Conservation (phyloP, 306 rosid species). For the Vigna angularis region DNA sequence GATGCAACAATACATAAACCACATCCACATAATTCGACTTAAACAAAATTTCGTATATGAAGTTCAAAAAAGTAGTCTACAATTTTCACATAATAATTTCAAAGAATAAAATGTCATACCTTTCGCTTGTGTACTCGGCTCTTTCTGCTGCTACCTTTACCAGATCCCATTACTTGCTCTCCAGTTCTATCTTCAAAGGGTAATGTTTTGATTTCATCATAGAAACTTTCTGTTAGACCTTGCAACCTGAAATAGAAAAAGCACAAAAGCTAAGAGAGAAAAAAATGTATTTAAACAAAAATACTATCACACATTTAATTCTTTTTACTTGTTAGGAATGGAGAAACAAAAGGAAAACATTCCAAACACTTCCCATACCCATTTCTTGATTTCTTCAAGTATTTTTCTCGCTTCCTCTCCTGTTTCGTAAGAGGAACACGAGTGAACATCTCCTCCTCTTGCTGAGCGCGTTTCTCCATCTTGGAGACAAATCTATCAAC, state of each 20-base stretch:
- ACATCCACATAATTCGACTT: conserved; percentile 21
- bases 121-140: conserved; percentile 68
- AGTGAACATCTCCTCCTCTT: conserved; percentile 81
- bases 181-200: conserved; percentile 64
- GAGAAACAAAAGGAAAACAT: conserved; percentile 4
- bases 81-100: conserved; percentile 5
- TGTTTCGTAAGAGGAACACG: conserved; percentile 78
- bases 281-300: not conserved
- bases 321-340: conserved; percentile 26
- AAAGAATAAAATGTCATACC: conserved; percentile 52
- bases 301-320: not conserved
- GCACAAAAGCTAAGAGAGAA: conserved; percentile 28
- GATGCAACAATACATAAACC: conserved; percentile 22
- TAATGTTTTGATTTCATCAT: conserved; percentile 74
- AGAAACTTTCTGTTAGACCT: conserved; percentile 82
- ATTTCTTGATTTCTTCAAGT: conserved; percentile 76
- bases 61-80: not conserved
- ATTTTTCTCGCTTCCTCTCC: conserved; percentile 80
- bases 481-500: conserved; percentile 61
- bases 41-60: not conserved
- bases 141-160: conserved; percentile 53
- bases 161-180: conserved; percentile 50
- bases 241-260: conserved; percentile 64
- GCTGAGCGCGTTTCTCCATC: conserved; percentile 71
- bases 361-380: conserved; percentile 59